A percentile compares a stretch with the other conserved stretches of the same genome.
Conservation (phyloP, 164 flowering plant species). For the Vitis rotundifolia region DNA sequence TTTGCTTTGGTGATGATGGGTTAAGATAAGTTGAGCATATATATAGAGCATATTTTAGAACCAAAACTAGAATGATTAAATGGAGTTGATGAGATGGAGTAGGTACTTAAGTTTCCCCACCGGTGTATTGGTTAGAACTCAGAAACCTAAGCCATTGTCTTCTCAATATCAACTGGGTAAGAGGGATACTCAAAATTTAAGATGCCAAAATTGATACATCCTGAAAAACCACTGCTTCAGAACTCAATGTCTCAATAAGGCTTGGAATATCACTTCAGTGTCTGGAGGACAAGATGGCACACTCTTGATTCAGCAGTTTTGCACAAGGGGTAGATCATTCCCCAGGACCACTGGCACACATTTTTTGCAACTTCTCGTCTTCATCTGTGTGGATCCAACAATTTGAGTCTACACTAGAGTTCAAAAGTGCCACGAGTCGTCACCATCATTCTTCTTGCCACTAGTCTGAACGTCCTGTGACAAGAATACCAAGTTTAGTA, state of each 20-base stretch:
- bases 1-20: slow-evolving; percentile 15
- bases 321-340: background rate
- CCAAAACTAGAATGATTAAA: background rate
- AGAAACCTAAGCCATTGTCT: no score
- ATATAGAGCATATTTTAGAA: slow-evolving; percentile 4
- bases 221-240: no score
- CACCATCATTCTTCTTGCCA: no score
- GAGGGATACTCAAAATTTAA: background rate
- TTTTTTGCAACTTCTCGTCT: background rate
- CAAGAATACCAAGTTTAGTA: no score
- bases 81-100: slow-evolving; percentile 49
- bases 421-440: no score
- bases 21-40: slow-evolving; percentile 12
- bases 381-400: background rate
- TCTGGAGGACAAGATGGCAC: no score
- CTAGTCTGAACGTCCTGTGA: background rate
- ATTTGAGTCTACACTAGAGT: no score
- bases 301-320: no score
- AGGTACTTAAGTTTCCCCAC: slow-evolving; percentile 16
- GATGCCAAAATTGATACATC: no score
- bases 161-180: background rate
- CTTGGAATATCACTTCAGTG: no score
- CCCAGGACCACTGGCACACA: background rate
- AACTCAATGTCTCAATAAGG: no score
- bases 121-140: slow-evolving; percentile 33